Evolutionary conservation across 768 basidiomycete species (phyloP).

Genomic region (Boletus vermiculosoides): DNA sequence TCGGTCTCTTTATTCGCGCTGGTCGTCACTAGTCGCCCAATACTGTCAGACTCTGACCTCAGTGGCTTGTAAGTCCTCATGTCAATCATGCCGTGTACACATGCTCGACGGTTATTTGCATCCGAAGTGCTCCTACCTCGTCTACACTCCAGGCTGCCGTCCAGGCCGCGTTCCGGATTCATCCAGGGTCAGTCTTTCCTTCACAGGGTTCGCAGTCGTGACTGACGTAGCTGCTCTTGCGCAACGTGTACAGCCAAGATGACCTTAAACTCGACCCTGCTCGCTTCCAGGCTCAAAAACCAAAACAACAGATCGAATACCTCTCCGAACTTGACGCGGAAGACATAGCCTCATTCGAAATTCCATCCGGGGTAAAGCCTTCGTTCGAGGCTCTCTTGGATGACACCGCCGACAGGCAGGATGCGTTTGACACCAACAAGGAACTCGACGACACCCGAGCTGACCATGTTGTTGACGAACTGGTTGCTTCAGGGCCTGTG

Average conservation of each 20-base stretch:
- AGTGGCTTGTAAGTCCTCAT: constrained; percentile 30
- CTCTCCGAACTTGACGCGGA: constrained; percentile 30
- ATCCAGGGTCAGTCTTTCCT: constrained; percentile 37
- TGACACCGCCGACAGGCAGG: constrained; percentile 19
- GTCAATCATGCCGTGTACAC: constrained; percentile 8
- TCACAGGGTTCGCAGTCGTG: background rate
- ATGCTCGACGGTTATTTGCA: constrained; percentile 14
- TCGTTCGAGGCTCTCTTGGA: constrained; percentile 25
- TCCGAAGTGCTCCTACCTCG: constrained; percentile 7
- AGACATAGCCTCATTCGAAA: constrained; percentile 29
- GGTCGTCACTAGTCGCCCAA: constrained; percentile 43
- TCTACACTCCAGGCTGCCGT: constrained; percentile 31
- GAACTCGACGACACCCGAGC: background rate
- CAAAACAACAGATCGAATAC: constrained; percentile 31
- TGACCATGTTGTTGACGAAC: background rate
- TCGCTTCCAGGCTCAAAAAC: constrained; percentile 32
- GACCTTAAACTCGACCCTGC: constrained; percentile 19
- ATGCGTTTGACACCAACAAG: constrained; percentile 22
- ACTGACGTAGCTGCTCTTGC: constrained; percentile 11
- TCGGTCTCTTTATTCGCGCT: constrained; percentile 43
- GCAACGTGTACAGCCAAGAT: constrained; percentile 20
- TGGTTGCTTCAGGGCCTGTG: background rate
- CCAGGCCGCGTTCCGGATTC: constrained; percentile 38
- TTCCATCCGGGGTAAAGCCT: constrained; percentile 6
- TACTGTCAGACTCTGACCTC: constrained; percentile 27